phyloP scores from a whole-genome alignment of 2,329 filamentous ascomycete genomes.

The Cordyceps farinosa region DNA sequence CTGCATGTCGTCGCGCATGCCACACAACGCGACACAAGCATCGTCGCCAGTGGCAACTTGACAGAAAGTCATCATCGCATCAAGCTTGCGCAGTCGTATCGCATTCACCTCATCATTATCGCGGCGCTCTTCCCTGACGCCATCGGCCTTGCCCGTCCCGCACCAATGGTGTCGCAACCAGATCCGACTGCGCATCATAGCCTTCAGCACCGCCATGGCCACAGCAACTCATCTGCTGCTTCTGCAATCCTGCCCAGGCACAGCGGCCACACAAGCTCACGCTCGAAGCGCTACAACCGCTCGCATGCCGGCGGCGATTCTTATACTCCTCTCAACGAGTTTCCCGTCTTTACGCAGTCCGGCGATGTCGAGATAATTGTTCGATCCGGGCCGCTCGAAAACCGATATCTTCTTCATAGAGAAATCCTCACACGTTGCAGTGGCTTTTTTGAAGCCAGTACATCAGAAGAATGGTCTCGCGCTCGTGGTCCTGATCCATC shows the following conservation, averaged over 20 bases:
- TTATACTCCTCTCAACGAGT: conserved; percentile 78
- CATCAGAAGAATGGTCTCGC: conserved; percentile 68
- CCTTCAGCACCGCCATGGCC: conserved; percentile 31
- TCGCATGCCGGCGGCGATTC: conserved; percentile 73
- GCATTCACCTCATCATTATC: not conserved
- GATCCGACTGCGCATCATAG: conserved; percentile 34
- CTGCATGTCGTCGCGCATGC: conserved; percentile 2
- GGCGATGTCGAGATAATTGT: conserved; percentile 92
- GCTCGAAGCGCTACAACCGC: conserved; percentile 70
- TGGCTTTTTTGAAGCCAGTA: conserved; percentile 87
- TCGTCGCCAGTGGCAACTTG: conserved; percentile 11
- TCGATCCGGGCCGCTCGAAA: conserved; percentile 58
- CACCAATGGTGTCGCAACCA: conserved; percentile 59
- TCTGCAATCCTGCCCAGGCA: conserved; percentile 36
- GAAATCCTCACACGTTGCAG: conserved; percentile 87
- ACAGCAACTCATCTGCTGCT: conserved; percentile 55
- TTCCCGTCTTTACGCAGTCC: conserved; percentile 83
- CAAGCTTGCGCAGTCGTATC: not conserved
- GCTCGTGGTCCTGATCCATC: conserved; percentile 19
- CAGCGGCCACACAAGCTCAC: conserved; percentile 41
- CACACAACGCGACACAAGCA: conserved; percentile 8
- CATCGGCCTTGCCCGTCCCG: conserved; percentile 1
- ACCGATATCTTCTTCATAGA: conserved; percentile 81
- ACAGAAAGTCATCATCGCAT: not conserved
- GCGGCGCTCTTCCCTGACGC: not conserved